These are phyloP conservation scores for Ogataea angusta DNA, from an alignment of 805 yeast species.

Conservation along the genomic window DNA sequence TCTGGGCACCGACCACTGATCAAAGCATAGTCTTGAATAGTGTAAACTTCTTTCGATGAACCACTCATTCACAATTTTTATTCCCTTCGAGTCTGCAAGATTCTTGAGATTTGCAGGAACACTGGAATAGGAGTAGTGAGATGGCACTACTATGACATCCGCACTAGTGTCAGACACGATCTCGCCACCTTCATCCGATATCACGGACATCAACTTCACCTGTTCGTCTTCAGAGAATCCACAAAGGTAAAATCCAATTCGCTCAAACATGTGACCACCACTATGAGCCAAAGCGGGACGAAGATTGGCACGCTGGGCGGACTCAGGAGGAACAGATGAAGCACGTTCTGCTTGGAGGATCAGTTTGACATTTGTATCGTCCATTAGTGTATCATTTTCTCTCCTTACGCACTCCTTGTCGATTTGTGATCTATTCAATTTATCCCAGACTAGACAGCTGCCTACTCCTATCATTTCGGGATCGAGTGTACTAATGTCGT, in stretches of 20 bases:
- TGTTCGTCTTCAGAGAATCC: constrained; percentile 25
- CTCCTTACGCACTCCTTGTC: too few relatives aligned
- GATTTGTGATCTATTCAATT: constrained; percentile 1
- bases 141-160: constrained; percentile 31
- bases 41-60: constrained; percentile 31
- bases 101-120: constrained; percentile 18
- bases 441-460: constrained; percentile 40
- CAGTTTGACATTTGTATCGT: too few relatives aligned
- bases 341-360: too few relatives aligned
- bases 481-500: constrained; percentile 30
- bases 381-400: too few relatives aligned
- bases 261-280: background rate
- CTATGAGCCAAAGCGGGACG: background rate
- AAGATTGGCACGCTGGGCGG: background rate
- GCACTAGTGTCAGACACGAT: constrained; percentile 32
- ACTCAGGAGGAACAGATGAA: background rate
- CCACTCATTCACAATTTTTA: constrained; percentile 32
- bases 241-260: constrained; percentile 34
- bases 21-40: constrained; percentile 18
- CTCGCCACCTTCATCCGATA: constrained; percentile 25
- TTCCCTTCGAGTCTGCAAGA: constrained; percentile 22
- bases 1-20: constrained; percentile 31
- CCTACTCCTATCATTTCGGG: constrained; percentile 24
- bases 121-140: constrained; percentile 14
- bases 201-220: constrained; percentile 15